Base-by-base conservation (phyloP, 305 asterid species). In the Fraxinus nigra region DNA sequence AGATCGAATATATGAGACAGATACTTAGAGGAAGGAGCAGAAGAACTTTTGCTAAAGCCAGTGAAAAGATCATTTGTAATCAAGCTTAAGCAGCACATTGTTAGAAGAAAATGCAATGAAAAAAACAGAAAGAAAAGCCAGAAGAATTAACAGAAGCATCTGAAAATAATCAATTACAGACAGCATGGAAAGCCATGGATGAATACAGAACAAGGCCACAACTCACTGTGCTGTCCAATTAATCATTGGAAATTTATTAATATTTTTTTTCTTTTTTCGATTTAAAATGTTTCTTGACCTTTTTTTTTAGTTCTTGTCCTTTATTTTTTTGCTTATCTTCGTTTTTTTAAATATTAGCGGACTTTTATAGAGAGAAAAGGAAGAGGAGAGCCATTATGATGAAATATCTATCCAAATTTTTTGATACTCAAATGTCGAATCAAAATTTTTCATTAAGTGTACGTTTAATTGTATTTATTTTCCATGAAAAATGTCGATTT, bases 21-120 rank as follows among this genome's bases (percentile, higher is more conserved):
- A 87, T 95, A 97, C 83, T 88, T 95, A 72, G 95, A 95, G 79
- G 98, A 91, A 90, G 98, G 98, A 35, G 97, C 98, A 76, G 98
- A 95, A 83, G 98, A 92, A 81, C 92, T 95, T 84, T 91, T 91
- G 28, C 91, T 95, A 40, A 92, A 95, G 92, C 98, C 98, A 79
- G 97, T 95, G 85, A 95, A 90, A 38, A 83, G 90, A 81, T 81
- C 97, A 69, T 98, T 93, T 87, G 97, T 95, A 13, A 85, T 79
- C 75, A 95, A 92, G 86, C 96, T 95, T n/a, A 93, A 54, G 85
- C 95, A 97, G 37, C 96, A 93, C 84, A 89, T 95, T 87, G 85
- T 92, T 94, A 93, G 86, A 86, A 88, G 90, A 80, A 95, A 87
- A 84, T 63, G 81, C 82, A 85, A 84, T 33, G 82, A 88, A 75